phyloP scores from a whole-genome alignment of 441 rosid genomes.

The Daphne laureola region DNA sequence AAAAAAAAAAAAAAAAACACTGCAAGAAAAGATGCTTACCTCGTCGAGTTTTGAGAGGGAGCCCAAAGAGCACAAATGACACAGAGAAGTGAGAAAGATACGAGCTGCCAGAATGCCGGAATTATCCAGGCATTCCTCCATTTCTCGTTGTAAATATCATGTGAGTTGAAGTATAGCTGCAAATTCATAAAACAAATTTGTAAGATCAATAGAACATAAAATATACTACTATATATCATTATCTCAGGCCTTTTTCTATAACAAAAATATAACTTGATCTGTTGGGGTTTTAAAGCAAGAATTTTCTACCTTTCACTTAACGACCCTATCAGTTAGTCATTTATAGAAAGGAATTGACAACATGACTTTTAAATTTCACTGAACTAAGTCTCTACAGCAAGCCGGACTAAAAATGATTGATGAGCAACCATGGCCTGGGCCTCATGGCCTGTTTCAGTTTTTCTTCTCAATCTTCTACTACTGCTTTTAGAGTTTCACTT shows the following conservation, averaged over 20 bases:
- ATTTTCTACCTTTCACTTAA: background rate
- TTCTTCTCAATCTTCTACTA: too few species aligned
- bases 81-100: conserved; percentile 68
- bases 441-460: too few species aligned
- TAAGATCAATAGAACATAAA: background rate
- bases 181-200: conserved; percentile 11
- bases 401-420: too few species aligned
- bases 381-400: too few species aligned
- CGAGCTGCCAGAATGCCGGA: conserved; percentile 89
- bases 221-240: background rate
- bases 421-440: too few species aligned
- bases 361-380: too few species aligned
- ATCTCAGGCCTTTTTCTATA: too few species aligned
- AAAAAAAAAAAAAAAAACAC: conserved; percentile 1
- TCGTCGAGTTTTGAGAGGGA: conserved; percentile 75
- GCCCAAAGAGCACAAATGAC: conserved; percentile 90
- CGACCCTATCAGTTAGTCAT: background rate
- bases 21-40: conserved; percentile 33
- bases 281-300: background rate
- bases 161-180: conserved; percentile 92
- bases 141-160: conserved; percentile 74
- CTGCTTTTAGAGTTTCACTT: too few species aligned
- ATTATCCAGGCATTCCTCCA: conserved; percentile 96
- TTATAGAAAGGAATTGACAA: background rate
- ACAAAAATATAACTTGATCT: background rate